Evolutionary conservation across 2,329 filamentous ascomycete genomes (phyloP).

Genomic region (Setomelanomma holmii): DNA sequence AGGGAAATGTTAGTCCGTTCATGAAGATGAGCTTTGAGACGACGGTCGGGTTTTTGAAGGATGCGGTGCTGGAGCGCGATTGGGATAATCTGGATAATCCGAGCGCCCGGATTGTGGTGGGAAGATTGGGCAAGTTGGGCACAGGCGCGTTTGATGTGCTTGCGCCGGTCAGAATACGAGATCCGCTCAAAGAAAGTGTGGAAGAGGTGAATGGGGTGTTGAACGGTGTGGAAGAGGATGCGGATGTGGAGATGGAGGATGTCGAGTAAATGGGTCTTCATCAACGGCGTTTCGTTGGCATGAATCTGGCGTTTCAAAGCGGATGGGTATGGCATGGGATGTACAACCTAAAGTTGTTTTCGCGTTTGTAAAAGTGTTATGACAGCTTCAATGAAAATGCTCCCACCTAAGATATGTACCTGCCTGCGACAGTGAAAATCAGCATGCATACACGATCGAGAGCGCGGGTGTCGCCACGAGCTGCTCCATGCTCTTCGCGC

Average conservation of each 20-base stretch:
- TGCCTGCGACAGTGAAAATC: too few relatives aligned
- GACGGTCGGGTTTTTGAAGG: constrained; percentile 89
- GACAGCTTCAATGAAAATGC: neutral
- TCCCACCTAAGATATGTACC: too few relatives aligned
- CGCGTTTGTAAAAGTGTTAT: neutral
- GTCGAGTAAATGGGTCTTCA: neutral
- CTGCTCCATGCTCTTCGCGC: too few relatives aligned
- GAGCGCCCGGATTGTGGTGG: constrained; percentile 86
- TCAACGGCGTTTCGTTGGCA: neutral
- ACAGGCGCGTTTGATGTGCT: constrained; percentile 94
- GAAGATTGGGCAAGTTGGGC: constrained; percentile 80
- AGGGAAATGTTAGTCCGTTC: constrained; percentile 85
- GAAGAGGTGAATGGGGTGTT: constrained; percentile 17
- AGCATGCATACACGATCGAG: too few relatives aligned
- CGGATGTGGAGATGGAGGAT: constrained; percentile 21
- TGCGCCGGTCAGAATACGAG: constrained; percentile 36
- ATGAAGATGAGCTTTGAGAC: constrained; percentile 99
- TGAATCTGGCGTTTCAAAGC: neutral
- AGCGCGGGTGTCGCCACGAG: too few relatives aligned
- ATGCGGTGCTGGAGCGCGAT: constrained; percentile 88
- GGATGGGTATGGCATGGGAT: too few relatives aligned
- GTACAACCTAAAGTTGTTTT: neutral
- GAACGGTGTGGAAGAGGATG: constrained; percentile 21
- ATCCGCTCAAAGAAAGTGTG: constrained; percentile 32
- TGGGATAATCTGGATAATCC: constrained; percentile 88